Conservation (phyloP, 768 basidiomycete genomes). For the Suillus variegatus region DNA sequence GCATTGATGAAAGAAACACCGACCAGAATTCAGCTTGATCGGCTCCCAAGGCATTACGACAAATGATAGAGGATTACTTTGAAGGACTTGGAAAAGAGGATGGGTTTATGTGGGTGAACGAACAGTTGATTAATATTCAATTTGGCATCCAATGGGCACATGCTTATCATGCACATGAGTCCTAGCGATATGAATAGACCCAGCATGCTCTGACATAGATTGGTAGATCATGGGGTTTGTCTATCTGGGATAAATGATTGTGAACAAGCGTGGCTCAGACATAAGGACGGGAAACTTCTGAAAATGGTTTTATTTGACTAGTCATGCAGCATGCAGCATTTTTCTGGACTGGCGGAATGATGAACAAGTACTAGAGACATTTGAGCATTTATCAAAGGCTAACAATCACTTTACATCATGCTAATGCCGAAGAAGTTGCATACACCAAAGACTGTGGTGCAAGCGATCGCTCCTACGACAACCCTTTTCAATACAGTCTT, state of each 20-base stretch:
- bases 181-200: not conserved
- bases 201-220: not conserved
- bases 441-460: constrained; percentile 1
- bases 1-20: not conserved
- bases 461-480: constrained; percentile 4
- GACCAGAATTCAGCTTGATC: not conserved
- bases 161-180: not conserved
- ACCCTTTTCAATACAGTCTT: not conserved
- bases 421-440: constrained; percentile 2
- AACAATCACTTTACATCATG: not conserved
- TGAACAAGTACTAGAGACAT: constrained; percentile 2
- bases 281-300: not conserved
- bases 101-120: not conserved
- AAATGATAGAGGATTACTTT: not conserved
- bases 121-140: not conserved
- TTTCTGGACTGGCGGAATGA: not conserved
- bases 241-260: not conserved
- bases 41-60: not conserved
- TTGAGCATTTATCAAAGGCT: not conserved
- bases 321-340: not conserved
- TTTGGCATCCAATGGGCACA: not conserved
- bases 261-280: not conserved
- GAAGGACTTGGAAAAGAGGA: not conserved
- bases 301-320: not conserved
- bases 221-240: not conserved